Conservation (phyloP, 2,329 filamentous ascomycete genomes). For the Phaeosphaeriaceae sp. region DNA sequence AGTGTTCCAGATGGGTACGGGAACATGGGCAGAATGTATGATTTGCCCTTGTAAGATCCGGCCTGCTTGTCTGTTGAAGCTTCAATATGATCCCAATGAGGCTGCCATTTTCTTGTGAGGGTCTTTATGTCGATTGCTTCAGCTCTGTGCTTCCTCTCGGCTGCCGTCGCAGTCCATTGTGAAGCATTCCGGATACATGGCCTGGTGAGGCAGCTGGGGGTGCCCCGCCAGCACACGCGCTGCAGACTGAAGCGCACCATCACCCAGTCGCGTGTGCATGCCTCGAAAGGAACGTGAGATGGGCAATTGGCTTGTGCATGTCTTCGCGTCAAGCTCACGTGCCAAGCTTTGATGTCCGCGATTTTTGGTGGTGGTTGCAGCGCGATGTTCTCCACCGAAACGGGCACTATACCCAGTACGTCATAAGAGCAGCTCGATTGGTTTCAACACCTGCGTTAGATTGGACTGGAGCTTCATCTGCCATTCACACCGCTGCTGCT, state of each 20-base stretch:
- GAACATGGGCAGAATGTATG: slow-evolving; percentile 89
- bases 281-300: slow-evolving; percentile 5
- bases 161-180: slow-evolving; percentile 12
- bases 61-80: slow-evolving; percentile 17
- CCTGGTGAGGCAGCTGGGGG: slow-evolving; percentile 17
- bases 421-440: slow-evolving; percentile 20
- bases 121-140: slow-evolving; percentile 14
- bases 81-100: slow-evolving; percentile 52
- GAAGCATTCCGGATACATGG: slow-evolving; percentile 12
- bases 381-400: slow-evolving; percentile 13
- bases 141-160: slow-evolving; percentile 9
- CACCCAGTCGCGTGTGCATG: slow-evolving; percentile 28
- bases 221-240: slow-evolving; percentile 32
- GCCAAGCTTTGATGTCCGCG: slow-evolving; percentile 19
- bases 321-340: slow-evolving; percentile 11
- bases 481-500: slow-evolving; percentile 20
- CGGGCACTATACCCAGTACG: slow-evolving; percentile 30
- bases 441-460: slow-evolving; percentile 24
- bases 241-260: slow-evolving; percentile 40
- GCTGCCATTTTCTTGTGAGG: slow-evolving; percentile 60
- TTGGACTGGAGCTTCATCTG: slow-evolving; percentile 19
- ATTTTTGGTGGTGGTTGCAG: slow-evolving; percentile 13
- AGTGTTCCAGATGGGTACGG: slow-evolving; percentile 88
- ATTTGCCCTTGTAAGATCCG: slow-evolving; percentile 46
- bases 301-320: background rate